These are phyloP conservation scores for Pistacia integerrima DNA, from an alignment of 345 rosid genomes.

Conservation along the genomic window DNA sequence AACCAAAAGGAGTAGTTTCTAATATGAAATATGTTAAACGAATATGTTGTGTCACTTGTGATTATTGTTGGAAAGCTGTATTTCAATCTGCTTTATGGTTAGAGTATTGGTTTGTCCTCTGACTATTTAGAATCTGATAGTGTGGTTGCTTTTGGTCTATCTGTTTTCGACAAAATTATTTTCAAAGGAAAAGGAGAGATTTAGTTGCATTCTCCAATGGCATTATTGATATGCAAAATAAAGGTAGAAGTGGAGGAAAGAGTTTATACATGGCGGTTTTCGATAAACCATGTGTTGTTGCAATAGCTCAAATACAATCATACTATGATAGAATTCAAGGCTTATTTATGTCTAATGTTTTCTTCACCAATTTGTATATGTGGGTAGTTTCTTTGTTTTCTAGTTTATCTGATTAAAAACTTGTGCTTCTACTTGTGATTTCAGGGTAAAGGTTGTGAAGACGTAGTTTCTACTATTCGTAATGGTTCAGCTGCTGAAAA, in stretches of 20 bases:
- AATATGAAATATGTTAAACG: not conserved
- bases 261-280: not conserved
- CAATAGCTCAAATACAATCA: not conserved
- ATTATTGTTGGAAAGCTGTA: not conserved
- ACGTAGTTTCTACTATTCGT: slow-evolving; percentile 77
- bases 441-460: slow-evolving; percentile 84
- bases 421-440: slow-evolving; percentile 12
- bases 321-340: not conserved
- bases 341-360: not conserved
- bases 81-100: not conserved
- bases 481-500: slow-evolving; percentile 96
- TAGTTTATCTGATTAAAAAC: slow-evolving; percentile 11
- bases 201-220: not conserved
- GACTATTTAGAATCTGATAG: not conserved
- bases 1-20: not conserved
- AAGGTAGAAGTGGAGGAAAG: not conserved
- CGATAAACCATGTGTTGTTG: not conserved
- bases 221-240: not conserved
- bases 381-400: not conserved
- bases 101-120: not conserved
- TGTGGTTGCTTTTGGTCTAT: not conserved
- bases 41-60: slow-evolving; percentile 3
- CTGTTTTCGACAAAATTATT: not conserved
- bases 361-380: slow-evolving; percentile 13
- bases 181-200: not conserved